Percentiles rank a stretch among this genome's conserved stretches.
Conservation (phyloP, 1,284 basidiomycete genomes). For the Anthracocystis panici-leucophaei region DNA sequence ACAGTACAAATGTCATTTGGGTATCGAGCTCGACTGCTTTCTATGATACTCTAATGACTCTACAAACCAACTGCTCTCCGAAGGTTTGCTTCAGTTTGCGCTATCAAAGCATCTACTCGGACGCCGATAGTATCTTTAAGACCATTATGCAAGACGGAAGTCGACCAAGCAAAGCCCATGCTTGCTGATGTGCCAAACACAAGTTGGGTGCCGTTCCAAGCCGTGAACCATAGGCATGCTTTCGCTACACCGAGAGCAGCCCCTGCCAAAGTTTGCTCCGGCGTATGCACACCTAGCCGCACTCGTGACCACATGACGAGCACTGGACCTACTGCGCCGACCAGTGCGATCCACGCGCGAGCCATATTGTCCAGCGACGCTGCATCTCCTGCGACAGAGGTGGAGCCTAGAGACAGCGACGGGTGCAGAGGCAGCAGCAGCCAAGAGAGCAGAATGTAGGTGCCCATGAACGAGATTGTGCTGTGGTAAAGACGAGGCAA, state of each 20-base stretch:
- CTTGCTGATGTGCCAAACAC: conserved; percentile 8
- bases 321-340: conserved; percentile 32
- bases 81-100: conserved; percentile 16
- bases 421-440: conserved; percentile 45
- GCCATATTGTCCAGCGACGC: conserved; percentile 23
- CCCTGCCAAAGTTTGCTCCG: conserved; percentile 40
- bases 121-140: conserved; percentile 24
- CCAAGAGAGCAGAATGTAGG: conserved; percentile 43
- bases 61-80: conserved; percentile 7
- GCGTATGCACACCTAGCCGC: conserved; percentile 50
- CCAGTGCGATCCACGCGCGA: conserved; percentile 28
- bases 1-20: background rate
- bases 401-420: conserved; percentile 16
- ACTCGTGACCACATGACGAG: conserved; percentile 57
- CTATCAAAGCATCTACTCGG: conserved; percentile 21
- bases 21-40: conserved; percentile 1
- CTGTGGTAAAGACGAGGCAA: conserved; percentile 10
- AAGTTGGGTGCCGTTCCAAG: conserved; percentile 38
- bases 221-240: conserved; percentile 45
- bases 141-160: conserved; percentile 6
- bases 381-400: background rate
- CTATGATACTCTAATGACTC: background rate
- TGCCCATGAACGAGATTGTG: conserved; percentile 57
- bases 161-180: background rate
- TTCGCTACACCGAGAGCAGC: conserved; percentile 41